Conservation (phyloP, 495 filamentous ascomycete genomes). For the Penicillium arizonense region DNA sequence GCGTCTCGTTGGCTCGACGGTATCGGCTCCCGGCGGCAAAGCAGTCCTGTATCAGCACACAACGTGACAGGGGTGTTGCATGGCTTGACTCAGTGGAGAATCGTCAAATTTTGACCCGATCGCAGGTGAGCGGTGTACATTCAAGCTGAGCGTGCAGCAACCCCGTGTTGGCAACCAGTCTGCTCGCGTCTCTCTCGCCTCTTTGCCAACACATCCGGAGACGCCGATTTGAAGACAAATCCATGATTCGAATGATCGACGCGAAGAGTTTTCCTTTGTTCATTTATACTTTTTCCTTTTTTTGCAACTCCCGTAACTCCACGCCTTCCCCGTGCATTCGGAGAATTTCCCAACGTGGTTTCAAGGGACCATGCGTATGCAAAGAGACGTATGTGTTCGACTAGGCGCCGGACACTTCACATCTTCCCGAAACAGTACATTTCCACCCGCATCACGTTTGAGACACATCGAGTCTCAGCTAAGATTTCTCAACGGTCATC, state of each 20-base stretch:
- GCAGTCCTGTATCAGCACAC: constrained; percentile 1
- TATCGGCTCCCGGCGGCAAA: constrained; percentile 15
- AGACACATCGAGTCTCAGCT: neutral
- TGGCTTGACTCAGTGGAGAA: neutral
- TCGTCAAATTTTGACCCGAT: neutral
- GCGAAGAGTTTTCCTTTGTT: neutral
- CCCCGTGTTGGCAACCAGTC: neutral
- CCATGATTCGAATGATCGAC: neutral
- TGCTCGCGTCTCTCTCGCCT: constrained; percentile 22
- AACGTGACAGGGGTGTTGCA: constrained; percentile 11
- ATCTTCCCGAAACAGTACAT: neutral
- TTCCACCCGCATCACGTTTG: neutral
- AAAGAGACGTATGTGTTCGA: constrained; percentile 2
- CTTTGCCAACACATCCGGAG: constrained; percentile 29
- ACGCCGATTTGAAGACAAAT: constrained; percentile 20
- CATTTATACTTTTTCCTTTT: constrained; percentile 1
- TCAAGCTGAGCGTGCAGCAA: constrained; percentile 9
- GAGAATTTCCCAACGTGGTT: constrained; percentile 23
- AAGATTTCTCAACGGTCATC: neutral
- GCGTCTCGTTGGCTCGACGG: constrained; percentile 5
- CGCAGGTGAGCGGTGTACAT: neutral
- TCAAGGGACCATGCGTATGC: constrained; percentile 9
- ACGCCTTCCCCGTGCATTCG: constrained; percentile 8
- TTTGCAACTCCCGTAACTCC: neutral
- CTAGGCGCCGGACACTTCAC: neutral